Percentiles rank a stretch among this genome's conserved stretches.
Conservation (phyloP, 2,329 filamentous ascomycete genomes). For the Drechslerella stenobrocha region DNA sequence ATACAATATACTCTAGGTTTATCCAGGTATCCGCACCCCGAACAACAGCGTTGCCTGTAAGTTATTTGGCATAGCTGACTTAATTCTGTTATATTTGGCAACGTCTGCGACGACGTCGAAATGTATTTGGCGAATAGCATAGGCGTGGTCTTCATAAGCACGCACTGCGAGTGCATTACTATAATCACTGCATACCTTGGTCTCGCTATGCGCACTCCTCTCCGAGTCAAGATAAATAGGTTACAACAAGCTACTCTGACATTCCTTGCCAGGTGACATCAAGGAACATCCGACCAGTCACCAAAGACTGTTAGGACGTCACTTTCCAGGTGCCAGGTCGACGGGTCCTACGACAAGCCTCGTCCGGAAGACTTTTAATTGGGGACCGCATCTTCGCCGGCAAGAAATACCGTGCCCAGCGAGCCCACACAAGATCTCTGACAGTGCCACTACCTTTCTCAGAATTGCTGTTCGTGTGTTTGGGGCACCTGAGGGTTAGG, state of each 20-base stretch:
- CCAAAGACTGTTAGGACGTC: slow-evolving; percentile 59
- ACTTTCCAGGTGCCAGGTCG: slow-evolving; percentile 55
- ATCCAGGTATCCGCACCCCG: too few relatives aligned
- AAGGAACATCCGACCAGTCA: slow-evolving; percentile 61
- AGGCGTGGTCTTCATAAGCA: slow-evolving; percentile 56
- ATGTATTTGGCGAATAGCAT: slow-evolving; percentile 60
- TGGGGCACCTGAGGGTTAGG: slow-evolving; percentile 22
- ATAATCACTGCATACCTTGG: slow-evolving; percentile 60
- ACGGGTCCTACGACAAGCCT: slow-evolving; percentile 50
- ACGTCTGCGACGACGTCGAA: slow-evolving; percentile 58
- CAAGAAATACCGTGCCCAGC: slow-evolving; percentile 54
- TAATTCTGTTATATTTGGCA: too few relatives aligned
- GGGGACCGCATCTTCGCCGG: slow-evolving; percentile 34
- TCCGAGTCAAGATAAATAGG: slow-evolving; percentile 55
- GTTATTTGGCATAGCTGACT: too few relatives aligned
- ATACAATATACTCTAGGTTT: too few relatives aligned
- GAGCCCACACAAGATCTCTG: slow-evolving; percentile 59
- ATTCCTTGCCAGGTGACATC: slow-evolving; percentile 61
- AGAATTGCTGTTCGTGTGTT: too few relatives aligned
- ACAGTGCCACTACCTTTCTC: slow-evolving; percentile 60
- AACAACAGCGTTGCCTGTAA: too few relatives aligned
- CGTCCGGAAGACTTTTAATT: slow-evolving; percentile 52
- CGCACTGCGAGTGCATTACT: slow-evolving; percentile 59
- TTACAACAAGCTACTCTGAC: slow-evolving; percentile 54
- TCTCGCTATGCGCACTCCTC: slow-evolving; percentile 57